These are phyloP conservation scores for Metschnikowia cerradonensis DNA, from an alignment of 805 yeast genomes.

Conservation along the genomic window DNA sequence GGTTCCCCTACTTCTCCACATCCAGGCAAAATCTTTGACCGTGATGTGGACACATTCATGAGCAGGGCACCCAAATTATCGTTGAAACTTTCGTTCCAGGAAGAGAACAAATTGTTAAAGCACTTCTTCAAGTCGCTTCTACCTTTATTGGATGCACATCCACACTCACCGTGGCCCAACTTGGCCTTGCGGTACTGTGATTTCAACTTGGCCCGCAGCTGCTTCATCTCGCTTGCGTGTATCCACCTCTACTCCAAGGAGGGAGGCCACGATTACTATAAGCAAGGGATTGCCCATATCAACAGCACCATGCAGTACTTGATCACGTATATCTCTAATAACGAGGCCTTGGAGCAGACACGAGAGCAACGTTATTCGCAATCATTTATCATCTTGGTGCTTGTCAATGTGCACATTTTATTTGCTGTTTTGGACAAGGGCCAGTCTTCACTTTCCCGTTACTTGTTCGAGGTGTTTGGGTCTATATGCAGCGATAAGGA, in stretches of 20 bases:
- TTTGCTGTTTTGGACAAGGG: constrained; percentile 55
- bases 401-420: constrained; percentile 51
- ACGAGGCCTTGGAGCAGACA: constrained; percentile 3
- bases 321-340: constrained; percentile 36
- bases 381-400: constrained; percentile 43
- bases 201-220: constrained; percentile 53
- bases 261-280: constrained; percentile 50
- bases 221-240: constrained; percentile 53
- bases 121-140: constrained; percentile 53
- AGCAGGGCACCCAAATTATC: constrained; percentile 7
- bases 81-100: constrained; percentile 32
- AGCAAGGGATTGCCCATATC: constrained; percentile 50
- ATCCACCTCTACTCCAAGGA: constrained; percentile 50
- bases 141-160: constrained; percentile 56
- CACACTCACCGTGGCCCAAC: constrained; percentile 60
- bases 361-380: constrained; percentile 10
- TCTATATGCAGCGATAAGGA: constrained; percentile 43
- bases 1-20: neutral
- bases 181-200: constrained; percentile 55
- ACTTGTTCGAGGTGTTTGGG: constrained; percentile 47
- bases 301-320: constrained; percentile 55
- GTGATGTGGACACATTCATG: constrained; percentile 1
- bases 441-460: constrained; percentile 47
- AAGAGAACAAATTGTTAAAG: constrained; percentile 51
- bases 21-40: constrained; percentile 12